A percentile compares a stretch with the other conserved stretches of the same genome.
phyloP scores from a whole-genome alignment of 768 basidiomycete genomes.

The Kwoniella sp. region DNA sequence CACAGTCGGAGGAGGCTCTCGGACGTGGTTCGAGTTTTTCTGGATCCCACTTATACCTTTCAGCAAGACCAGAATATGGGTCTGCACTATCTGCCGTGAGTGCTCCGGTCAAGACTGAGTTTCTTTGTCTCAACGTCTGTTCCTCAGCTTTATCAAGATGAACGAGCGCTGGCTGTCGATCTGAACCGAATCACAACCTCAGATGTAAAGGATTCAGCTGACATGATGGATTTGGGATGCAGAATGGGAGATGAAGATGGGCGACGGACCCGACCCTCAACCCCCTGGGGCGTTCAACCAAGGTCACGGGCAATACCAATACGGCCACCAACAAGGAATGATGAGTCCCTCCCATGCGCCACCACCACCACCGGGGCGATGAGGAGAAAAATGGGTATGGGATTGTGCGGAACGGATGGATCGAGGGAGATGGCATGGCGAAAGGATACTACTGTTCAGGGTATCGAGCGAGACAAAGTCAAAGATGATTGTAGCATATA shows the following conservation, averaged over 20 bases:
- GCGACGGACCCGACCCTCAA: conserved; percentile 50
- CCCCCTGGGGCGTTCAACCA: conserved; percentile 35
- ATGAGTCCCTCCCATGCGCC: conserved; percentile 24
- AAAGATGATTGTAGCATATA: no score
- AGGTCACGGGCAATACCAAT: conserved; percentile 3
- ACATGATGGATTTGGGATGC: not conserved
- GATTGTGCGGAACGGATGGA: no score
- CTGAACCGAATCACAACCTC: not conserved
- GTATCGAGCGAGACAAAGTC: no score
- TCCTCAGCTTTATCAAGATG: not conserved
- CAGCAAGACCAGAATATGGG: conserved; percentile 41
- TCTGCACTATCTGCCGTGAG: conserved; percentile 49
- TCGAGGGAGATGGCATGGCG: no score
- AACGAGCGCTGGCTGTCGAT: not conserved
- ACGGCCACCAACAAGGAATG: conserved; percentile 5
- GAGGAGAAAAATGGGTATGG: no score
- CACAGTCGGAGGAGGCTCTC: conserved; percentile 30
- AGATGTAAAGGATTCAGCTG: no score
- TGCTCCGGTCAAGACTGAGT: no score
- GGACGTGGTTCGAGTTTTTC: conserved; percentile 51
- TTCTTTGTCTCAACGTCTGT: no score
- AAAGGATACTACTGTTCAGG: no score
- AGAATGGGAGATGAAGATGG: conserved; percentile 51
- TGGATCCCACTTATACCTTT: conserved; percentile 51
- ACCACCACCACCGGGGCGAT: conserved; percentile 7